Evolutionary conservation across 495 filamentous ascomycete species (phyloP), one percentile per base, ranked within the genome.

Genomic region (Xylaria telfairii): DNA sequence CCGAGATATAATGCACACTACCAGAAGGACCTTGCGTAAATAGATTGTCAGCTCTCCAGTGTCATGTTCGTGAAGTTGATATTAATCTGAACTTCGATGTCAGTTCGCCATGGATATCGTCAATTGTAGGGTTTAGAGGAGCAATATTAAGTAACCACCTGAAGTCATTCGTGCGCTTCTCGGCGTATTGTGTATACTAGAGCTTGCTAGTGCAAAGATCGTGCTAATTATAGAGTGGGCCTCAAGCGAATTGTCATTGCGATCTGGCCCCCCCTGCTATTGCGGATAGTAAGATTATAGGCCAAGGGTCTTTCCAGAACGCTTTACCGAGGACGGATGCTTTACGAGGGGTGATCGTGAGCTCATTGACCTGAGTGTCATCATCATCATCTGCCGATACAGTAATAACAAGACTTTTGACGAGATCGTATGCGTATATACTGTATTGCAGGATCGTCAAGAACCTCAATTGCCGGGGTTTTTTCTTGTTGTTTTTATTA

Each of bases 211-310:
- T 26, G 59, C 39, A 34, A 34, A 63, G 67, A 42, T 69, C 57
- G 10, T 69, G 57, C 67, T 69, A 69, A 69, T 69, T 51, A 63
- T 69, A 69, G 67, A 69, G 34, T 30, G 67, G 47, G 42, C 41
- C 34, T 69, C 47, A 37, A n/a, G 28, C 46, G 26, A 63, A 69
- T 54, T 69, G 64, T 54, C 47, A 54, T 53, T 26, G 30, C 13
- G 54, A 61, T 67, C 51, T 53, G 21, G 21, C 30, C 3, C 6
- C 44, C 62, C 62, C 44, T 65, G 62, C 37, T 28, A 37, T 49
- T 51, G 62, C 44, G n/a, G 41, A n/a, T 46, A 46, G 5, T 47
- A 64, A 64, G 61, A 62, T 60, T 60, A 60, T 34, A 28, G 19
- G 13, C 59, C 12, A 62, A 42, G 59, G n/a, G 28, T 26, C 57